Evolutionary conservation across 1,284 basidiomycete species (phyloP).

Genomic region (Tylopilus sp.): DNA sequence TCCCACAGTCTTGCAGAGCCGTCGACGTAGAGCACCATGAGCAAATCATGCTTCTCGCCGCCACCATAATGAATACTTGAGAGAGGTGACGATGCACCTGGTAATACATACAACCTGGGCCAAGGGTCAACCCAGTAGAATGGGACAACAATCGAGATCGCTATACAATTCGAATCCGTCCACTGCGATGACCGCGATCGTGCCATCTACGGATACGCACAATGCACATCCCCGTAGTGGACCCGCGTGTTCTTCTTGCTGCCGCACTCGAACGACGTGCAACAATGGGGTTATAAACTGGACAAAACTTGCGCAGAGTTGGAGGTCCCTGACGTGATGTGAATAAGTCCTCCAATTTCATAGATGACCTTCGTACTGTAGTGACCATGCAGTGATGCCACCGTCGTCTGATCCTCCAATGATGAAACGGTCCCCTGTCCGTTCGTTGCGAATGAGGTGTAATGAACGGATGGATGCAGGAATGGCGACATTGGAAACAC

Average conservation of each 20-base stretch:
- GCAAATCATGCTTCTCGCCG: conserved; percentile 49
- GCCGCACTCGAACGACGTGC: conserved; percentile 55
- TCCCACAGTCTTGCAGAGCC: conserved; percentile 87
- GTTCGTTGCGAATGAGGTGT: conserved; percentile 52
- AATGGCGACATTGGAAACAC: conserved; percentile 46
- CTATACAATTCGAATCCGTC: conserved; percentile 76
- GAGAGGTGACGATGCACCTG: conserved; percentile 71
- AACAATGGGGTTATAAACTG: conserved; percentile 66
- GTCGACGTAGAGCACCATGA: conserved; percentile 78
- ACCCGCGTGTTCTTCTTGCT: conserved; percentile 53
- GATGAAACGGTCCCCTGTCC: conserved; percentile 58
- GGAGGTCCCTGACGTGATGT: conserved; percentile 48
- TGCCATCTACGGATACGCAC: conserved; percentile 78
- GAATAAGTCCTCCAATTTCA: conserved; percentile 20
- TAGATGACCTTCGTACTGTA: conserved; percentile 43
- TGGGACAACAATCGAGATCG: conserved; percentile 1
- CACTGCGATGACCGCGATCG: conserved; percentile 76
- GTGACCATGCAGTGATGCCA: conserved; percentile 67
- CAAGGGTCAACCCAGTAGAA: background rate
- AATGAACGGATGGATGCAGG: conserved; percentile 51
- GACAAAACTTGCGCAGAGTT: conserved; percentile 65
- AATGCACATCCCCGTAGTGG: conserved; percentile 70
- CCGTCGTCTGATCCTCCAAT: conserved; percentile 76
- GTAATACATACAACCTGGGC: conserved; percentile 71
- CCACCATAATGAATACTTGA: conserved; percentile 64